These are phyloP conservation scores for Penicillium sp. DNA, from an alignment of 2,329 filamentous ascomycete genomes.

Conservation along the genomic window DNA sequence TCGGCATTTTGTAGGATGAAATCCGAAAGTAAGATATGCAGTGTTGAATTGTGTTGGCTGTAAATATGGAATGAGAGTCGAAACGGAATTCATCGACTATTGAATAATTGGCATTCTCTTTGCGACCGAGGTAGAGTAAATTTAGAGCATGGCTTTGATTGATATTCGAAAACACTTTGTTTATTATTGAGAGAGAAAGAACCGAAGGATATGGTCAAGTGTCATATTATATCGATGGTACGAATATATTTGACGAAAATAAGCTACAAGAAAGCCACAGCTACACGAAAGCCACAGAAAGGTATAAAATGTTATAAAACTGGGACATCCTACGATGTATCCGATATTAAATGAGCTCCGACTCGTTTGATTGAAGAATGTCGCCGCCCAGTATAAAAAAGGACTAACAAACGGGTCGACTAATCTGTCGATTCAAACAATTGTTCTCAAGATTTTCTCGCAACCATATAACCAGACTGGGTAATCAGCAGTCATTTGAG, in stretches of 20 bases:
- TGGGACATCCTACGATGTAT: too few relatives aligned
- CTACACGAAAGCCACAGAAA: too few relatives aligned
- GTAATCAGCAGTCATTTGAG: not conserved
- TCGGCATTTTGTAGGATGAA: not conserved
- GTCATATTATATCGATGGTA: too few relatives aligned
- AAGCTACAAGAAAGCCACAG: too few relatives aligned
- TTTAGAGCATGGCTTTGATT: not conserved
- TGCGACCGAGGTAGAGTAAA: not conserved
- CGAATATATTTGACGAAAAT: too few relatives aligned
- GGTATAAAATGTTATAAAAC: too few relatives aligned
- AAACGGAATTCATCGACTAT: not conserved
- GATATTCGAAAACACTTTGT: not conserved
- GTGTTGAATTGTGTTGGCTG: not conserved
- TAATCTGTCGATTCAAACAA: too few relatives aligned
- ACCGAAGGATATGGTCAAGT: not conserved
- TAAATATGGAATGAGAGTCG: not conserved
- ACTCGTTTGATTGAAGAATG: too few relatives aligned
- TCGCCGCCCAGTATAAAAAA: too few relatives aligned
- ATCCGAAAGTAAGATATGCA: not conserved
- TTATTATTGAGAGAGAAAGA: not conserved
- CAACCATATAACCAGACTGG: not conserved
- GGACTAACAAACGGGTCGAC: too few relatives aligned
- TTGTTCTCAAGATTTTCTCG: not conserved
- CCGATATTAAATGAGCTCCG: too few relatives aligned
- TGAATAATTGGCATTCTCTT: not conserved